Evolutionary conservation across 202 grass and related monocot species (phyloP), one percentile per base, ranked within the genome.

Genomic region (Bolboschoenoplectus hybrid): DNA sequence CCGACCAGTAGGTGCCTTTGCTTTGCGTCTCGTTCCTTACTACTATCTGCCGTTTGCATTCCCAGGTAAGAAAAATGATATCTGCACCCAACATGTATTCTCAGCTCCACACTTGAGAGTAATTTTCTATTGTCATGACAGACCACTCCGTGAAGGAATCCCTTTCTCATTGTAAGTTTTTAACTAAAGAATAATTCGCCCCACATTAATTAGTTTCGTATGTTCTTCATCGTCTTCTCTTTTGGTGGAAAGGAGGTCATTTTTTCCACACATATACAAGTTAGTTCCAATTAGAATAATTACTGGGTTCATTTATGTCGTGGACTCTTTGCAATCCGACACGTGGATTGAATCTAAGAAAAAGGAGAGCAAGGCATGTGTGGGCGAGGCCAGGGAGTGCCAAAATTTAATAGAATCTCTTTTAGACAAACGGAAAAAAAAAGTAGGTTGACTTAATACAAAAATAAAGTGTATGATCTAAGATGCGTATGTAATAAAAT

Each of bases 391-490:
- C 44, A 19, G 14, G 13, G 20, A 47, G 43, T 73, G 40, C 40
- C 44, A 73, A 73, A 73, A 4, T 72, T 72, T 73, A 73, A 73
- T 73, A 73, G 44, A 46, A 72, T 17, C 41, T 47, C 68, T 72
- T 45, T 72, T 47, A 47, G 68, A 46, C 68, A 72, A 49, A 49
- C 9, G 49, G 14, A 20, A 10, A 46, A 68, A 67, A 46, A 72
- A 72, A 45, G 2, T 72, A 47, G 41, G 41, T 72, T 47, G 17
- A 47, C 11, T 69, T 45, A 44, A 70, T 44, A 70, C 7, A 69
- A 17, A 69, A n/a, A 5, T 2, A 44, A 69, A 69, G 7, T 69
- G 39, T 44, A 69, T n/a, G 13, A 43, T 69, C 14, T 1, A 44
- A 69, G 17, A 69, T 43, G 12, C 66, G 4, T n/a, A 69, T n/a